phyloP scores from a whole-genome alignment of 129 eudicot species.

The Scalesia atractyloides region DNA sequence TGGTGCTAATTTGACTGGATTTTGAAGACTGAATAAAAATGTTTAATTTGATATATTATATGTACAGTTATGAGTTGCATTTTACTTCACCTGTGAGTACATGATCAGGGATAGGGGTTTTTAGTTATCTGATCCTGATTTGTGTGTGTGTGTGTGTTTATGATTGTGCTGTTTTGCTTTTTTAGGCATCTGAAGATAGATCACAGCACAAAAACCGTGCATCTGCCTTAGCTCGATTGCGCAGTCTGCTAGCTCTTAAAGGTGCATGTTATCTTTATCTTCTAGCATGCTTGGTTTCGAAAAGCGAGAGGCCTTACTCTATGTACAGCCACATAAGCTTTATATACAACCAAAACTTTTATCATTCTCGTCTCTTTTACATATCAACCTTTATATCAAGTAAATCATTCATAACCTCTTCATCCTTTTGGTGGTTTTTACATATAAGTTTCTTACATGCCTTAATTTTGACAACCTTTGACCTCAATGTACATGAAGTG shows the following conservation, averaged over 20 bases:
- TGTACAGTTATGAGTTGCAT: not conserved
- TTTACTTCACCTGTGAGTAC: too few relatives aligned
- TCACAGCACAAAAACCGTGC: slow-evolving; percentile 94
- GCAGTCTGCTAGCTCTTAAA: slow-evolving; percentile 79
- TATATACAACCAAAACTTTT: too few relatives aligned
- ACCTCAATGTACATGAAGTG: not conserved
- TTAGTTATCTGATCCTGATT: not conserved
- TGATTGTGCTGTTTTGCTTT: slow-evolving; percentile 22
- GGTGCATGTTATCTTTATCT: slow-evolving; percentile 40
- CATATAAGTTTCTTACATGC: too few relatives aligned
- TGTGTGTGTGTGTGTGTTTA: slow-evolving; percentile 9
- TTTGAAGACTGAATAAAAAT: not conserved
- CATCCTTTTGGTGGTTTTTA: too few relatives aligned
- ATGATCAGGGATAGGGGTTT: not conserved
- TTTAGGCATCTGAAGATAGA: slow-evolving; percentile 89
- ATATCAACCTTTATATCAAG: too few relatives aligned
- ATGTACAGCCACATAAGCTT: too few relatives aligned
- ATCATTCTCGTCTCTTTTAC: too few relatives aligned
- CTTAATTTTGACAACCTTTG: too few relatives aligned
- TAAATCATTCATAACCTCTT: too few relatives aligned
- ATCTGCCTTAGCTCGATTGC: slow-evolving; percentile 79
- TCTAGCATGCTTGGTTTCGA: not conserved
- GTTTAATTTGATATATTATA: not conserved
- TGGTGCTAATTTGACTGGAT: slow-evolving; percentile 8
- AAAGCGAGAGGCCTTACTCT: too few relatives aligned